Evolutionary conservation across 2,329 filamentous ascomycete species (phyloP).

Genomic region (Colletotrichum echinochloae): DNA sequence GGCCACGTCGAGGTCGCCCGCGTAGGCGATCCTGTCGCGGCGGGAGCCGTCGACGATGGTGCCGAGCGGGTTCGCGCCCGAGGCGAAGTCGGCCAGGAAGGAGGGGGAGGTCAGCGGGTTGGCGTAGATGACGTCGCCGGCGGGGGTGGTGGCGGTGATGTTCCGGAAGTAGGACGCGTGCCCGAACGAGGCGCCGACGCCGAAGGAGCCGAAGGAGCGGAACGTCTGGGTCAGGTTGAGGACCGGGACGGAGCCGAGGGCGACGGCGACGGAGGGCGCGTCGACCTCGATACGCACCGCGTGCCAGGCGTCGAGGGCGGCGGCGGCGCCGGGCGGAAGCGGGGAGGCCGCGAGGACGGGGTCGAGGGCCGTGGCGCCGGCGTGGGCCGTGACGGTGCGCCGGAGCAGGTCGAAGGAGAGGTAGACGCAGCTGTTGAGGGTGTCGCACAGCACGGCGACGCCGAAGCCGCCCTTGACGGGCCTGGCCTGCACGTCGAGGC

Average conservation of each 20-base stretch:
- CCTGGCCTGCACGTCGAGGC: slow-evolving; percentile 46
- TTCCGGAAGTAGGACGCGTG: slow-evolving; percentile 47
- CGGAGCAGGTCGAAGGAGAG: slow-evolving; percentile 44
- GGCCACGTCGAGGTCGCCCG: slow-evolving; percentile 49
- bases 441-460: slow-evolving; percentile 48
- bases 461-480: slow-evolving; percentile 46
- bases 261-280: slow-evolving; percentile 30
- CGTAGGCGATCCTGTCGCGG: slow-evolving; percentile 50
- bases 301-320: slow-evolving; percentile 34
- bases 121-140: slow-evolving; percentile 43
- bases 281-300: slow-evolving; percentile 25
- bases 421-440: slow-evolving; percentile 47
- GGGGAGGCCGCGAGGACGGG: slow-evolving; percentile 1
- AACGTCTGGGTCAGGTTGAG: slow-evolving; percentile 46
- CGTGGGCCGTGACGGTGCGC: slow-evolving; percentile 37
- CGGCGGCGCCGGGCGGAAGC: slow-evolving; percentile 5
- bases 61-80: slow-evolving; percentile 49
- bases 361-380: slow-evolving; percentile 36
- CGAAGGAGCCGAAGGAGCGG: slow-evolving; percentile 48
- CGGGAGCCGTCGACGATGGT: slow-evolving; percentile 52
- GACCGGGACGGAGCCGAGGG: slow-evolving; percentile 41
- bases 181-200: slow-evolving; percentile 48
- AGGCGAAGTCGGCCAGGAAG: slow-evolving; percentile 50
- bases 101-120: slow-evolving; percentile 45
- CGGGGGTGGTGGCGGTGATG: slow-evolving; percentile 29